Evolutionary conservation across 225 moss, liverwort and hornwort genomes (phyloP).

Genomic region (Takakia lepidozioides): DNA sequence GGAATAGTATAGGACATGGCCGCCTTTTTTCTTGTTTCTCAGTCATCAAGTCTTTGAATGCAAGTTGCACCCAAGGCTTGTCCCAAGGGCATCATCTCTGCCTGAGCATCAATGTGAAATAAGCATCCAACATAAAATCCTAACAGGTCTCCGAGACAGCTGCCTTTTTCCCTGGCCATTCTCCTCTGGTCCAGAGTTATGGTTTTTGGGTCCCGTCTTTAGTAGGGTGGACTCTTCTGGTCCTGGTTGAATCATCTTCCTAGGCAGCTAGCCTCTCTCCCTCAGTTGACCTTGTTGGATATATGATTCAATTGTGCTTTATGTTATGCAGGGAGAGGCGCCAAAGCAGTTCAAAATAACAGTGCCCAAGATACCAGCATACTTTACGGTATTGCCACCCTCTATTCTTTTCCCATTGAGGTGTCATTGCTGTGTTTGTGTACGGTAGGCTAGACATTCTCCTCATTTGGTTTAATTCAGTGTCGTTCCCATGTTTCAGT

Average conservation of each 20-base stretch:
- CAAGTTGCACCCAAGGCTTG: too few relatives aligned
- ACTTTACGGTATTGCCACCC: slow-evolving; percentile 61
- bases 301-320: background rate
- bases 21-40: too few relatives aligned
- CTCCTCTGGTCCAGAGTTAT: background rate
- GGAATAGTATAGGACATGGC: too few relatives aligned
- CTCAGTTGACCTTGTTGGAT: background rate
- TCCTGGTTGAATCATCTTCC: slow-evolving; percentile 4
- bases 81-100: too few relatives aligned
- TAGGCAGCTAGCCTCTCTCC: background rate
- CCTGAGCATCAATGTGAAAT: too few relatives aligned
- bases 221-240: slow-evolving; percentile 1
- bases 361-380: slow-evolving; percentile 62
- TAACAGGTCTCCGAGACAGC: too few relatives aligned
- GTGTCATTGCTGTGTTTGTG: background rate
- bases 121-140: too few relatives aligned
- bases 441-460: too few relatives aligned
- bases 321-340: slow-evolving; percentile 36
- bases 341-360: slow-evolving; percentile 72
- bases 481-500: too few relatives aligned
- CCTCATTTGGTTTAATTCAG: too few relatives aligned
- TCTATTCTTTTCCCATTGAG: background rate
- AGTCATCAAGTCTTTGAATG: too few relatives aligned
- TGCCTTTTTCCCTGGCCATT: background rate
- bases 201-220: background rate